Evolutionary conservation across 345 rosid genomes (phyloP), one percentile per base, ranked within the genome.

Genomic region (Mallotus nudiflorus): DNA sequence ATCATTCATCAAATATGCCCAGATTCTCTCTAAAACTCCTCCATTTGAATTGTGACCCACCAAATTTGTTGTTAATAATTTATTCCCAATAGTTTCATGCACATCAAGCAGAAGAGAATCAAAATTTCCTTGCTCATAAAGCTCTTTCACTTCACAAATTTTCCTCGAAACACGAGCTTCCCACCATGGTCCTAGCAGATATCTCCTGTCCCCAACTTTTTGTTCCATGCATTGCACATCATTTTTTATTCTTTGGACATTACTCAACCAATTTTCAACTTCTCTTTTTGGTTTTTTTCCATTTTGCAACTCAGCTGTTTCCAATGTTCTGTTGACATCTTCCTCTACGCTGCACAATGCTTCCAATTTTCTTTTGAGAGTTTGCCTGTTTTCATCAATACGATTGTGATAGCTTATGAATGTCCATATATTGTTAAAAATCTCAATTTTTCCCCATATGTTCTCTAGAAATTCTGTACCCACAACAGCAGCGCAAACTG

Each of bases 1-100:
- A 40, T 54, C 69, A 37, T 46, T 25, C 37, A 24, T 62, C 68
- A 79, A 51, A 35, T 48, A 46, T 9, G 29, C 40, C 63, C 51
- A 61, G 1, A 75, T 66, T 42, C 52, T 57, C 28, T 27, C 35
- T 56, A 44, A 3, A 44, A 22, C 58, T 66, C 24, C 42, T 7
- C 44, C 37, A 4, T 58, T 33, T 31, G 46, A 18, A 24, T 44
- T 51, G 7, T 68, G 46, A 56, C 72, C 54, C 6, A 42, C 63
- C 49, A 55, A 28, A 2, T 12, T 27, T 39, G 54, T 25, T 28
- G 54, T 25, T 14, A 40, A 22, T 42, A 68, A 44, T 58, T 58
- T 22, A 0, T 15, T 29, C 22, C 63, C 44, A 31, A n/a, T 58
- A 58, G n/a, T 58, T 58, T 18, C 13, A 18, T 31, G 16, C 7